phyloP scores from a whole-genome alignment of 179 eudicot species.

The Drosera spatulata region DNA sequence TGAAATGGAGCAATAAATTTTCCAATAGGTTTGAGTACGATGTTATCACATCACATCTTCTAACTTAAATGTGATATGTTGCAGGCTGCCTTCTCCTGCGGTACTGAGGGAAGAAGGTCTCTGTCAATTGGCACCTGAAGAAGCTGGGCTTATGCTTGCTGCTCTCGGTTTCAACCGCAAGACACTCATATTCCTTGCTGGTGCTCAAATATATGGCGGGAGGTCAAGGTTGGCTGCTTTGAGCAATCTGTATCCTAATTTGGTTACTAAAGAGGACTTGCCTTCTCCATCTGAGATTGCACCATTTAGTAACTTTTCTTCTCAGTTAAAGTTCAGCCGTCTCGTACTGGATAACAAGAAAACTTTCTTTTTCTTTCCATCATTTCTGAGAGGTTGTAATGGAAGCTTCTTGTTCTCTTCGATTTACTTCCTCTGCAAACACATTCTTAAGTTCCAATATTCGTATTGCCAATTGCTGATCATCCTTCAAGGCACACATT shows the following conservation, averaged over 20 bases:
- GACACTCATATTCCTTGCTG: constrained; percentile 74
- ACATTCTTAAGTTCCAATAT: too few relatives aligned
- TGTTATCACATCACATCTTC: background rate
- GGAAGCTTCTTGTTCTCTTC: too few relatives aligned
- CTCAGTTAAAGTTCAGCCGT: constrained; percentile 50
- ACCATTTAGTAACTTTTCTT: constrained; percentile 83
- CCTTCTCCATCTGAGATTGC: constrained; percentile 76
- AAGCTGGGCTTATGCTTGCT: constrained; percentile 93
- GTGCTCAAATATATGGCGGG: constrained; percentile 95
- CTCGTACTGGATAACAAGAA: too few relatives aligned
- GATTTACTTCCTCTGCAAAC: too few relatives aligned
- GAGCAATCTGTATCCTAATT: constrained; percentile 72
- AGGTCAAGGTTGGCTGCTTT: constrained; percentile 71
- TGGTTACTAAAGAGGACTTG: constrained; percentile 82
- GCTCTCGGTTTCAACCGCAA: constrained; percentile 91
- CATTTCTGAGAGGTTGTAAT: too few relatives aligned
- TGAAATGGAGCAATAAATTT: too few relatives aligned
- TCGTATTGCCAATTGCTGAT: too few relatives aligned
- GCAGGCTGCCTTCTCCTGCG: constrained; percentile 78
- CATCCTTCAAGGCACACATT: too few relatives aligned
- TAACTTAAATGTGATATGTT: constrained; percentile 4
- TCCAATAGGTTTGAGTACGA: too few relatives aligned
- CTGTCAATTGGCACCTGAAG: constrained; percentile 95
- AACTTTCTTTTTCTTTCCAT: too few relatives aligned
- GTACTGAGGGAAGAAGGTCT: constrained; percentile 74